Conservation (phyloP, 2,329 filamentous ascomycete genomes). For the Paramyrothecium sp. region DNA sequence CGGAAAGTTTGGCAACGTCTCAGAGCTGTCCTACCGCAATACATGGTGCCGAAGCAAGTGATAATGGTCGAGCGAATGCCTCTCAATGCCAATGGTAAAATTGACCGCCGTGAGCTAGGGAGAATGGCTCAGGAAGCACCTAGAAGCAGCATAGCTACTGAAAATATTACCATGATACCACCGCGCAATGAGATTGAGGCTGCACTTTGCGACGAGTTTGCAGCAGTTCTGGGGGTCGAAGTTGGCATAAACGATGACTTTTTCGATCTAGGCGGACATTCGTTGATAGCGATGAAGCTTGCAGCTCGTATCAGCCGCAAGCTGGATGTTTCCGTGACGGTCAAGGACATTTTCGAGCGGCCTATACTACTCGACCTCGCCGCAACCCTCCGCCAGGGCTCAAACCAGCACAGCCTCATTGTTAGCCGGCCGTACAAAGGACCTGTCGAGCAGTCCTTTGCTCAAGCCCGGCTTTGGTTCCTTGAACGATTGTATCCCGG, state of each 20-base stretch:
- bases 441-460: neutral
- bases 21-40: neutral
- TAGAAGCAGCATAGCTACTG: neutral
- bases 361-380: neutral
- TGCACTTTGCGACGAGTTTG: neutral
- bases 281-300: conserved; percentile 15
- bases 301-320: conserved; percentile 1
- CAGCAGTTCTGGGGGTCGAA: neutral
- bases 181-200: neutral
- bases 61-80: neutral
- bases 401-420: neutral
- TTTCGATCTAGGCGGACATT: conserved; percentile 23
- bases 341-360: neutral
- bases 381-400: neutral
- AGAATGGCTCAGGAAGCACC: neutral
- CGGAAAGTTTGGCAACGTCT: neutral
- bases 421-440: neutral
- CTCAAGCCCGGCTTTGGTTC: conserved; percentile 10
- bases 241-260: conserved; percentile 14
- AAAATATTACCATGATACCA: neutral
- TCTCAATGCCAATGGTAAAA: neutral
- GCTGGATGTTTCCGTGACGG: neutral
- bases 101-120: neutral
- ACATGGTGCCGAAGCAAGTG: conserved; percentile 1
- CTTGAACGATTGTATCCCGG: conserved; percentile 7